Conservation (phyloP, 2,329 filamentous ascomycete genomes). For the Fusarium irregulare region DNA sequence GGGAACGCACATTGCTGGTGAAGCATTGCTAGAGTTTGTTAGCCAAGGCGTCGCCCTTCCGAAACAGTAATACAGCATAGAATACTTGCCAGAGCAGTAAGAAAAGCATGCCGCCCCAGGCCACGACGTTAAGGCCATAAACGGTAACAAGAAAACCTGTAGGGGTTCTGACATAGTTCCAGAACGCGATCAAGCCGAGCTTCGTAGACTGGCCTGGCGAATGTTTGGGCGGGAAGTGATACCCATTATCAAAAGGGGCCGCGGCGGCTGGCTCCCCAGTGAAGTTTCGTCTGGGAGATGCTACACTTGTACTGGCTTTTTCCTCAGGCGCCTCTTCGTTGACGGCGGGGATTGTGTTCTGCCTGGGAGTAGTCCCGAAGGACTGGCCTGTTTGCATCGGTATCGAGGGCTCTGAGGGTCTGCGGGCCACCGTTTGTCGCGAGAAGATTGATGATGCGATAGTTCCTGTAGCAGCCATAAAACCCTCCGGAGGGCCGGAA, state of each 20-base stretch:
- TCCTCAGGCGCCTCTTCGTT: conserved; percentile 37
- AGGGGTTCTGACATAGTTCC: conserved; percentile 79
- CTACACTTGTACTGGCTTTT: conserved; percentile 4
- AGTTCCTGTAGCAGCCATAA: conserved; percentile 60
- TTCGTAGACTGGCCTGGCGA: conserved; percentile 68
- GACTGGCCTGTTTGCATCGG: conserved; percentile 30
- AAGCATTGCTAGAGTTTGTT: conserved; percentile 39
- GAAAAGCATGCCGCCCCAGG: conserved; percentile 93
- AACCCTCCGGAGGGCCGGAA: conserved; percentile 60
- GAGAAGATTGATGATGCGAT: conserved; percentile 56
- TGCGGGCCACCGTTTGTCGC: conserved; percentile 36
- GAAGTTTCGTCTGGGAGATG: conserved; percentile 15
- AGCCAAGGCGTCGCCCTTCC: conserved; percentile 1
- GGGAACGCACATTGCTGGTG: conserved; percentile 77
- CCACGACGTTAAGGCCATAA: conserved; percentile 85
- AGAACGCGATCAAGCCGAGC: conserved; percentile 70
- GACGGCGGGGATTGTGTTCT: conserved; percentile 33
- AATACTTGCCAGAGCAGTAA: conserved; percentile 77
- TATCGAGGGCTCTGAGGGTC: conserved; percentile 33
- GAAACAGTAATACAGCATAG: background rate
- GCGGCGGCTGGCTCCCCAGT: conserved; percentile 46
- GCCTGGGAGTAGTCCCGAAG: conserved; percentile 42
- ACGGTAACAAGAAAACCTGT: conserved; percentile 81
- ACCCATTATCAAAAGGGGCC: conserved; percentile 69
- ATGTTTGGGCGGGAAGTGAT: conserved; percentile 72